A percentile compares a stretch with the other conserved stretches of the same genome.
Conservation (phyloP, 2,329 filamentous ascomycete species). For the Pleurostoma richardsiae region DNA sequence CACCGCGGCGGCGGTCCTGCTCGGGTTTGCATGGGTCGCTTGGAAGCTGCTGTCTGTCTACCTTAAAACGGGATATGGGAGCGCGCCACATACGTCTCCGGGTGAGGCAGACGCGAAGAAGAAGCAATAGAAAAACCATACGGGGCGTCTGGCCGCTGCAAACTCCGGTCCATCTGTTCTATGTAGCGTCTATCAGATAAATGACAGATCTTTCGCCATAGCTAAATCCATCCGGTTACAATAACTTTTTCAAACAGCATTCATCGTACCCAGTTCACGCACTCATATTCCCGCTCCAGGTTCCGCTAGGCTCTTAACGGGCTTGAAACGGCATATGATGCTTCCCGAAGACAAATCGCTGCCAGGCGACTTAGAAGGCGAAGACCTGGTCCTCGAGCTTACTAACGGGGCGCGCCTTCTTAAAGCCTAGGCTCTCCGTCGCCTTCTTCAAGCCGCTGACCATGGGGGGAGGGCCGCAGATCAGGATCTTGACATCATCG, state of each 20-base stretch:
- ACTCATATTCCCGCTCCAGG: no score
- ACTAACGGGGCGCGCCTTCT: conserved; percentile 90
- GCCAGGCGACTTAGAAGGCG: conserved; percentile 63
- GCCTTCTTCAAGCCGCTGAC: conserved; percentile 96
- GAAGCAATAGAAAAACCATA: conserved; percentile 16
- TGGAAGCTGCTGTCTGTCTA: conserved; percentile 48
- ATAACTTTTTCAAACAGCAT: no score
- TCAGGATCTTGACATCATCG: conserved; percentile 83
- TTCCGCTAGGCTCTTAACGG: no score
- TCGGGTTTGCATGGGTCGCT: conserved; percentile 67
- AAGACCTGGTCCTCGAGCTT: conserved; percentile 98
- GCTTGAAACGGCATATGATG: not conserved
- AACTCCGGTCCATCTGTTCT: not conserved
- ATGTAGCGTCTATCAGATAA: not conserved
- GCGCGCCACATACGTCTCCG: conserved; percentile 3
- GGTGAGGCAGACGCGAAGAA: conserved; percentile 13
- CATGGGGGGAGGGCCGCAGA: conserved; percentile 97
- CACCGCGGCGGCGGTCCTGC: conserved; percentile 52
- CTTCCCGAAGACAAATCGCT: not conserved
- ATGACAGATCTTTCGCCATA: no score
- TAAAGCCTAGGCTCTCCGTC: conserved; percentile 80
- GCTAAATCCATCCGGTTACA: no score
- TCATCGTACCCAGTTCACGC: no score
- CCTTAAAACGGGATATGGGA: conserved; percentile 24
- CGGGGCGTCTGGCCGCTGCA: no score